Conservation (phyloP, 805 yeast species). For the Wickerhamomyces pijperi region DNA sequence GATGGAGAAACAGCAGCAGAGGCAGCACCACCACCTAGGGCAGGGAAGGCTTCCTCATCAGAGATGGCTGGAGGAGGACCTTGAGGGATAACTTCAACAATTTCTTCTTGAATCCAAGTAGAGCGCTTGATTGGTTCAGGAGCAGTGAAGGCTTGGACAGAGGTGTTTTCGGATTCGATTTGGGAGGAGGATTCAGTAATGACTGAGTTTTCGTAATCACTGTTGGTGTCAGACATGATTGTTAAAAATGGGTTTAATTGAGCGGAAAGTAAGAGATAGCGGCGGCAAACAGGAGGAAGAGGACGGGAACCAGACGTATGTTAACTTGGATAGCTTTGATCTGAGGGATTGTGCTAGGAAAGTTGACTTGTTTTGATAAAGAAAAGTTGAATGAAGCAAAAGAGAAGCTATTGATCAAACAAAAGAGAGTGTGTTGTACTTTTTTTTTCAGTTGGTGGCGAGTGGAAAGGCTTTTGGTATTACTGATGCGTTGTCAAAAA, state of each 20-base stretch:
- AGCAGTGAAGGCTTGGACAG: not conserved
- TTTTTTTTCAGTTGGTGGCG: no score
- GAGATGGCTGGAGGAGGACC: constrained; percentile 28
- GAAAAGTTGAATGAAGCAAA: no score
- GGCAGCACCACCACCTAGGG: constrained; percentile 39
- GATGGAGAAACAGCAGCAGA: constrained; percentile 16
- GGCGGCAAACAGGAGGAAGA: not conserved
- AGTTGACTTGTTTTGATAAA: no score
- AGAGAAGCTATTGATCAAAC: no score
- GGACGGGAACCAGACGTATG: not conserved
- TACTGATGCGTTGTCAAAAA: no score
- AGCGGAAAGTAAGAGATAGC: not conserved
- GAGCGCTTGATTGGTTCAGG: not conserved
- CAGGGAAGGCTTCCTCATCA: constrained; percentile 53
- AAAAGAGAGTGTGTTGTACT: no score
- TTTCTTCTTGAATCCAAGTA: constrained; percentile 2
- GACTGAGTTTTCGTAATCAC: not conserved
- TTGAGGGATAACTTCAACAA: constrained; percentile 5
- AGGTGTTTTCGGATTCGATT: not conserved
- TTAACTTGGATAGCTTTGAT: not conserved
- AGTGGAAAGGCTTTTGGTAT: no score
- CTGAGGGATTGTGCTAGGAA: not conserved
- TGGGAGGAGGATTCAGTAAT: not conserved
- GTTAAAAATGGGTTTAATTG: no score
- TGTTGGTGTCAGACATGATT: not conserved